Conservation (phyloP, 345 rosid species). For the Gynandropsis gynandra region DNA sequence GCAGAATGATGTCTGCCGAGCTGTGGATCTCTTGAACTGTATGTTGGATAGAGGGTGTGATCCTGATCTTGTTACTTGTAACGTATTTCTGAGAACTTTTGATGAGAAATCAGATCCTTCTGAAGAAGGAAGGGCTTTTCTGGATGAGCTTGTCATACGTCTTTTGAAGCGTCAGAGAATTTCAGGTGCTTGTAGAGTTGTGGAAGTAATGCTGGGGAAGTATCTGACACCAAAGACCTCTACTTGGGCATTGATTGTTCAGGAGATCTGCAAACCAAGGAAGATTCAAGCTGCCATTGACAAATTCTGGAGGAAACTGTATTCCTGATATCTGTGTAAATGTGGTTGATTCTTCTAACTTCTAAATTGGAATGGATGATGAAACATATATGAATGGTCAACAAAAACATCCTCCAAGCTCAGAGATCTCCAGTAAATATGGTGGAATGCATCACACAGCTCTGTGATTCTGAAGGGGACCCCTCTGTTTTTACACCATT, state of each 20-base stretch:
- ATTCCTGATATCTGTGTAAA: conserved; percentile 24
- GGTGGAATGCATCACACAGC: too few relatives aligned
- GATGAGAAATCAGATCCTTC: conserved; percentile 56
- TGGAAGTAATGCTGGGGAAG: conserved; percentile 71
- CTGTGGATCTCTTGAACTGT: conserved; percentile 68
- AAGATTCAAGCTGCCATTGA: conserved; percentile 54
- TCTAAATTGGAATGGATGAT: too few relatives aligned
- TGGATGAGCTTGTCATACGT: conserved; percentile 70
- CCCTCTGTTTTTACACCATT: too few relatives aligned
- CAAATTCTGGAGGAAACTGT: conserved; percentile 55
- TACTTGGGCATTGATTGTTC: conserved; percentile 62
- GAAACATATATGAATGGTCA: too few relatives aligned
- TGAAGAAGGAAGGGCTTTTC: conserved; percentile 63
- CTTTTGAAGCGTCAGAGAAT: conserved; percentile 56
- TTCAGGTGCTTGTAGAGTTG: conserved; percentile 57
- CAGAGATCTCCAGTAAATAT: too few relatives aligned
- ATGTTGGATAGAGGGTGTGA: conserved; percentile 79
- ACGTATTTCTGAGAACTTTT: conserved; percentile 54
- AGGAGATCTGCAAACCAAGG: conserved; percentile 59
- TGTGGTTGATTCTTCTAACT: too few relatives aligned
- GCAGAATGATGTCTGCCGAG: conserved; percentile 47
- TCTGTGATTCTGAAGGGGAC: too few relatives aligned
- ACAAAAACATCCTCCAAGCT: too few relatives aligned
- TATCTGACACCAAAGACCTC: conserved; percentile 50
- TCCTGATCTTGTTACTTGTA: conserved; percentile 74